Percentiles rank a stretch among this genome's conserved stretches.
Conservation (phyloP, 257 asterid genomes). For the Jacaranda copaia region DNA sequence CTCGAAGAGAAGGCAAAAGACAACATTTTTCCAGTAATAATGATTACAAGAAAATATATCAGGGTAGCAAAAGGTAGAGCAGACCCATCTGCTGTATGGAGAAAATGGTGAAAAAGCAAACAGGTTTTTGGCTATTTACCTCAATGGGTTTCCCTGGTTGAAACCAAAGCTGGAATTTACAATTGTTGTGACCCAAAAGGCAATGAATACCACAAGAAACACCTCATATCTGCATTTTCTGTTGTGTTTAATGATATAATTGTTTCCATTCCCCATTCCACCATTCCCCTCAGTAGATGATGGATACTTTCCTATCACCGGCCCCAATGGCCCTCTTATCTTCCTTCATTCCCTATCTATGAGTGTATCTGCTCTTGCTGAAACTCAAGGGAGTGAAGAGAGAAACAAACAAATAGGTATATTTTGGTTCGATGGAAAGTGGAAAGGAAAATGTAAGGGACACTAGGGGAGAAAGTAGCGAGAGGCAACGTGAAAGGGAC, state of each 20-base stretch:
- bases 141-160: slow-evolving; percentile 94
- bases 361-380: slow-evolving; percentile 21
- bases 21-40: slow-evolving; percentile 30
- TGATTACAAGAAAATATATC: slow-evolving; percentile 49
- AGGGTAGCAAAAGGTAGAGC: slow-evolving; percentile 36
- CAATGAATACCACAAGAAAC: slow-evolving; percentile 81
- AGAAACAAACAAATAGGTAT: slow-evolving; percentile 15
- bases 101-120: slow-evolving; percentile 38
- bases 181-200: slow-evolving; percentile 97
- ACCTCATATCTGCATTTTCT: slow-evolving; percentile 95
- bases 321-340: slow-evolving; percentile 93
- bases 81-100: slow-evolving; percentile 35
- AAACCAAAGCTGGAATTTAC: slow-evolving; percentile 98
- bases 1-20: slow-evolving; percentile 30
- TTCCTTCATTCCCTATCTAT: slow-evolving; percentile 35
- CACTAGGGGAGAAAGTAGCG: slow-evolving; percentile 42
- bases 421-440: slow-evolving; percentile 26
- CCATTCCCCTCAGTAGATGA: slow-evolving; percentile 73
- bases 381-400: slow-evolving; percentile 36
- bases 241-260: slow-evolving; percentile 85
- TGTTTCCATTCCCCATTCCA: slow-evolving; percentile 54
- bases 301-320: slow-evolving; percentile 85
- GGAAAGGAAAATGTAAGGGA: slow-evolving; percentile 39
- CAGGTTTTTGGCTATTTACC: slow-evolving; percentile 57
- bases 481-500: slow-evolving; percentile 54